These are phyloP conservation scores for Debaryomyces prosopidis DNA, from an alignment of 805 yeast genomes.

Conservation along the genomic window DNA sequence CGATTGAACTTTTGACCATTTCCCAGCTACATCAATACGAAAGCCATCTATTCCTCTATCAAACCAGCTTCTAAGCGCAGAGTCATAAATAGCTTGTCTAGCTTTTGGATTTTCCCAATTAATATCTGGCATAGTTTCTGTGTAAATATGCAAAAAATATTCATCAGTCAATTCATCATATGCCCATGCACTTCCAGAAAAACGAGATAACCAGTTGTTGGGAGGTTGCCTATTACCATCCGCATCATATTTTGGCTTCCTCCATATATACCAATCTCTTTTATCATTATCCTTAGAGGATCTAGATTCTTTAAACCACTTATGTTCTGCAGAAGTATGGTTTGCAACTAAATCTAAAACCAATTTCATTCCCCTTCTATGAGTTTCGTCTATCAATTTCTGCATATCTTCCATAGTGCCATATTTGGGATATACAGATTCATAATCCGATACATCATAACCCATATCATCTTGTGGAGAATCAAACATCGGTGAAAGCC, in stretches of 20 bases:
- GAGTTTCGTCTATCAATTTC: constrained; percentile 45
- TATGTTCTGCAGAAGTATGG: constrained; percentile 57
- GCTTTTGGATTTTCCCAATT: constrained; percentile 56
- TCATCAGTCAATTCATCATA: constrained; percentile 55
- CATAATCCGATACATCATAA: constrained; percentile 57
- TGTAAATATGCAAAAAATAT: constrained; percentile 56
- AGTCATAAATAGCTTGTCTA: constrained; percentile 41
- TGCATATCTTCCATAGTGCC: constrained; percentile 58
- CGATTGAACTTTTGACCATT: constrained; percentile 48
- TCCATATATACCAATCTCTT: constrained; percentile 66
- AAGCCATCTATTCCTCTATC: constrained; percentile 59
- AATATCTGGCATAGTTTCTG: constrained; percentile 56
- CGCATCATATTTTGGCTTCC: constrained; percentile 45
- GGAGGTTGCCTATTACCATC: constrained; percentile 55
- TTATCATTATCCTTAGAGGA: constrained; percentile 52
- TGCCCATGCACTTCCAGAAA: constrained; percentile 58
- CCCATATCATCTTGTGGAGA: constrained; percentile 67
- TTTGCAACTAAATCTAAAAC: constrained; percentile 58
- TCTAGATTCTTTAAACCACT: constrained; percentile 58
- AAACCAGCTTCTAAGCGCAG: constrained; percentile 54
- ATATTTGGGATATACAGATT: constrained; percentile 49
- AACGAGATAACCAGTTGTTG: constrained; percentile 55
- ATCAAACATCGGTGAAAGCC: constrained; percentile 60
- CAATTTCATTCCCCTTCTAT: constrained; percentile 51
- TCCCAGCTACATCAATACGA: constrained; percentile 56